Base-by-base conservation (phyloP, 1,284 basidiomycete genomes). In the Violaceomyces palustris region DNA sequence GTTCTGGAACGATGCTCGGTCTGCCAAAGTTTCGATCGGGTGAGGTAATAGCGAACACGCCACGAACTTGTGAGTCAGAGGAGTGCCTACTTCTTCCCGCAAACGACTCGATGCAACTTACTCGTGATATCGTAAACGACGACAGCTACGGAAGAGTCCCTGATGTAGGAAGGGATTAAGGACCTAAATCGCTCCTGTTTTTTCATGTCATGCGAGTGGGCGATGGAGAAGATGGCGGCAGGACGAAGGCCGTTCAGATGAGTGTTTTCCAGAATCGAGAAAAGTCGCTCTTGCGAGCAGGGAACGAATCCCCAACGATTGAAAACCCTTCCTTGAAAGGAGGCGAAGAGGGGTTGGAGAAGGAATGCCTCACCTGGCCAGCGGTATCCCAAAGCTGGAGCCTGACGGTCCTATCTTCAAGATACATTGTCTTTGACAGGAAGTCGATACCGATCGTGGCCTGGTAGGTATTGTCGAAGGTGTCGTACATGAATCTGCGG, bases 391-490 rank as follows among this genome's bases (percentile, higher is more conserved):
- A 99, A 8, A 99, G 79, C 74, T 99, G 94, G 76, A 99, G 77
- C 70, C 94, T 82, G 36, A 99, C 93, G 3, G 94, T 99, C 66
- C 94, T 80, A 78, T 99, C 94, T 74, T 99, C 94, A 48, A 98
- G 81, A 76, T 99, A 99, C 90, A 99, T 94, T 0, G 94, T 98
- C 80, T 99, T 99, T 77, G 89, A 93, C 74, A 99, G 78, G 75
- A 98, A 98, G 78, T 99, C 94, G 76, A 97, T 98, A 56, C 94
- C 94, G 73, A 99, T 99, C 11, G 94, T 99, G 11, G 94, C 94
- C 76, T 99, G 94, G 75, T 99, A 99, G 35, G 93, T 98, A 76
- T 94, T 96, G 79, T 99, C 94, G 75, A 99, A 99, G 0, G 94
- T 97, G 77, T 98, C 94, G 75, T 98, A 99, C 93, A 97, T 97